Evolutionary conservation across 2,329 filamentous ascomycete species (phyloP), one percentile per base, ranked within the genome.

Genomic region (Ceratocystis eucalypticola): DNA sequence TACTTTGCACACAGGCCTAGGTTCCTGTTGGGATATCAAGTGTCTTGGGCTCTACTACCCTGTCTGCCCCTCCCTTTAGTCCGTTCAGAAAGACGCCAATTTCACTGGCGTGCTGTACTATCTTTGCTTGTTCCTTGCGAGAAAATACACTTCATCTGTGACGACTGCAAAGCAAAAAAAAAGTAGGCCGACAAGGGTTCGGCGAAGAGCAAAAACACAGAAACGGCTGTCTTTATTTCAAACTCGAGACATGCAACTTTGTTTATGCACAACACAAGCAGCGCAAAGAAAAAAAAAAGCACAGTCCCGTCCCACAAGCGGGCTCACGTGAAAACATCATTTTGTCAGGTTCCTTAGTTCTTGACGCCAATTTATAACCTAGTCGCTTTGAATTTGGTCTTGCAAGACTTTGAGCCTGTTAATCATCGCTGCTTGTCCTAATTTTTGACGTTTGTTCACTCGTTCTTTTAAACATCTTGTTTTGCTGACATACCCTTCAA

Each of bases 301-400:
- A 59, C 55, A 59, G 55, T 59, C 55, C 55, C 28, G 33, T 59
- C 55, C 55, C 55, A 59, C 25, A 59, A 59, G 55, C 28, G 55
- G 55, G 55, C 55, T 33, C 55, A n/a, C 55, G 55, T 59, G 55
- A 59, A 59, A 59, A 59, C 37, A 59, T 59, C 28, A 17, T 59
- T n/a, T 41, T 12, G 37, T 15, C 44, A n/a, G 17, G 61, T 30
- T 65, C 64, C 64, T 15, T 41, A 41, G 44, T 63, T 50, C 61
- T 66, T 71, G 69, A 68, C 69, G 68, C 28, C 30, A n/a, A 10
- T 33, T n/a, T 8, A 37, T 8, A 8, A 59, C 20, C 33, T 8
- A 6, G 55, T 20, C 33, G 15, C 33, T 37, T 59, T 15, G 17
- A 37, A 33, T n/a, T 33, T 33, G 17, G 30, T 8, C 6, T 59